These are phyloP conservation scores for Sambucus nigra DNA, from an alignment of 129 eudicot genomes.

Conservation along the genomic window DNA sequence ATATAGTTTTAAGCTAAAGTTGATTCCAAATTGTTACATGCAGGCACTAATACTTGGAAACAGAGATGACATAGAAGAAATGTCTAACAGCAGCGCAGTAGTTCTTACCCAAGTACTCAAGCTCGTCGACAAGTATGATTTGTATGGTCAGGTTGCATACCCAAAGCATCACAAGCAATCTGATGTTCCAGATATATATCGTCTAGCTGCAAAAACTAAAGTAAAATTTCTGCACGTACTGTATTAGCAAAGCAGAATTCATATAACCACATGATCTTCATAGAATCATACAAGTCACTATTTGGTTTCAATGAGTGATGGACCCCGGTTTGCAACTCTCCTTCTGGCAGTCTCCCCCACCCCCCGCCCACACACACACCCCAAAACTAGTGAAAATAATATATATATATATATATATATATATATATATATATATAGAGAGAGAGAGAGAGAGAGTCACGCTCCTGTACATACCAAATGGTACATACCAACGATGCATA, in stretches of 20 bases:
- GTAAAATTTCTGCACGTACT: conserved; percentile 20
- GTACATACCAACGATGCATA: too few species aligned
- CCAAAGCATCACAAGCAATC: conserved; percentile 86
- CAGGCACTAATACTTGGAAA: conserved; percentile 78
- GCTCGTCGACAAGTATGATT: conserved; percentile 66
- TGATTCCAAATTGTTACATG: conserved; percentile 14
- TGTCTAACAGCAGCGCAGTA: conserved; percentile 57
- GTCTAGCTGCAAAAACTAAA: conserved; percentile 78
- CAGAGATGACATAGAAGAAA: conserved; percentile 74
- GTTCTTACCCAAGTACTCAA: conserved; percentile 74
- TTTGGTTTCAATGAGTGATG: background rate
- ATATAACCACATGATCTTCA: background rate
- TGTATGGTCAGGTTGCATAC: conserved; percentile 79
- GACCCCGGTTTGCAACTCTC: too few species aligned
- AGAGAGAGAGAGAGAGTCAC: too few species aligned
- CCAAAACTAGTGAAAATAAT: too few species aligned
- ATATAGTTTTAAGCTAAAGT: conserved; percentile 1
- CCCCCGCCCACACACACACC: too few species aligned
- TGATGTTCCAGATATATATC: conserved; percentile 78
- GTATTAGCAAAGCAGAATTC: background rate
- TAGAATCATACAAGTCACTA: background rate
- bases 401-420: too few species aligned
- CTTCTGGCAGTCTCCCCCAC: too few species aligned
- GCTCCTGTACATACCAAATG: too few species aligned
- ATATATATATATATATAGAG: too few species aligned